Base-by-base conservation (phyloP, 108 stramenopile genomes). In the Pseudonitzschia pungens region DNA sequence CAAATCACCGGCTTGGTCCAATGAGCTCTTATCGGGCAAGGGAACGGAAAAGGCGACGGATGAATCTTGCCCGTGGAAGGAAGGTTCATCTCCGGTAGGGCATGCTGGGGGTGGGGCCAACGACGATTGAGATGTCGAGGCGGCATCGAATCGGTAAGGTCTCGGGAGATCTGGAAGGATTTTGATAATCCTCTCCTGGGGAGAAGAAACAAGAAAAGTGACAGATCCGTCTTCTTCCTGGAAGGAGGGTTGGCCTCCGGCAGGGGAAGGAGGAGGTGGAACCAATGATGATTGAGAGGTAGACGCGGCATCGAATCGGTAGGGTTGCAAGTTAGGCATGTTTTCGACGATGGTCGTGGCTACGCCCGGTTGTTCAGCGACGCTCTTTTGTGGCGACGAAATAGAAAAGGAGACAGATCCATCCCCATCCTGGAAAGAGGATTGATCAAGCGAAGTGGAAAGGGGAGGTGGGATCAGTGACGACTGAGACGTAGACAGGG, bases 381-480 rank as follows among this genome's bases (percentile, higher is more conserved):
- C 50, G n/a, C n/a, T n/a, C n/a, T 31, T 58, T 26, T 58, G 28
- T 22, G 57, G 57, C 4, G 57, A 58, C 9, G 57, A 26, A 58
- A 58, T 58, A 5, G 57, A 26, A 8, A 58, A 26, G 15, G 57
- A 58, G 27, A 31, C 29, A 22, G 57, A 58, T 58, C 27, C 8
- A 31, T 58, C 15, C 8, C 8, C 57, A 6, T 31, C 57, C 10
- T 58, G 24, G 57, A 58, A 58, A 8, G 57, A 58, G 5, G 21
- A 15, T 31, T 18, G 57, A 7, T 58, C 57, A 10, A 26, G 27
- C 7, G 57, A 21, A 58, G 8, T 3, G 27, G 50, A 16, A 4
- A n/a, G 57, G 7, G 31, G 57, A 58, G 57, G 57, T 4, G 26
- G 57, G 15, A 58, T 31, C 57, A 58, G 27, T 5, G 57, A 58